A percentile compares a stretch with the other conserved stretches of the same genome.
These are phyloP conservation scores for Fusarium ambrosium DNA, from an alignment of 2,329 filamentous ascomycete species.

Conservation along the genomic window DNA sequence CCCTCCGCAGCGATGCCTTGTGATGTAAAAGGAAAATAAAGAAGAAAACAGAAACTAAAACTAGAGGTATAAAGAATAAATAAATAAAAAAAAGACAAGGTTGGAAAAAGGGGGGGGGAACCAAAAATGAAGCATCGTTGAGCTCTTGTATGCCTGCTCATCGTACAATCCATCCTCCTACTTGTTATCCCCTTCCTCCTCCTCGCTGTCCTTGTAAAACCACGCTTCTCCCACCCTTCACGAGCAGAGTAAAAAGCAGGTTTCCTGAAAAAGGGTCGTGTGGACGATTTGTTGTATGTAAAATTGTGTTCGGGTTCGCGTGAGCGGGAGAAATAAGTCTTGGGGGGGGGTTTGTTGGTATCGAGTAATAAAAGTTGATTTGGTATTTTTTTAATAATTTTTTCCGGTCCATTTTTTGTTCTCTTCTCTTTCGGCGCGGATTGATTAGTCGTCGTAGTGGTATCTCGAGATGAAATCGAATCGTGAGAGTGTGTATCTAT, in stretches of 20 bases:
- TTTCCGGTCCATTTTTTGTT: neutral
- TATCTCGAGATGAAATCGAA: neutral
- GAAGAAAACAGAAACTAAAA: constrained; percentile 21
- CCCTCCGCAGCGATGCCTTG: constrained; percentile 31
- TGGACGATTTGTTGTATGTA: constrained; percentile 39
- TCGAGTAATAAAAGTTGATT: constrained; percentile 40
- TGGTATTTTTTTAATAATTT: constrained; percentile 2
- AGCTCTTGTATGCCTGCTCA: neutral
- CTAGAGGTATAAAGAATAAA: constrained; percentile 8
- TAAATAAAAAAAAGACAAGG: constrained; percentile 29
- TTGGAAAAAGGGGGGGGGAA: constrained; percentile 26
- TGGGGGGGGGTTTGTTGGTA: constrained; percentile 29
- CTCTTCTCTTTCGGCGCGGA: neutral
- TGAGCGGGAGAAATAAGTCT: constrained; percentile 52
- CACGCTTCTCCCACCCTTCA: neutral
- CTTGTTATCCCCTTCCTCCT: constrained; percentile 4
- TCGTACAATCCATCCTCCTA: constrained; percentile 1
- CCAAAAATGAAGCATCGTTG: constrained; percentile 15
- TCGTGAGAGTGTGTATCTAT: neutral
- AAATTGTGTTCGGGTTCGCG: constrained; percentile 47
- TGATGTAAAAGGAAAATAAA: constrained; percentile 24
- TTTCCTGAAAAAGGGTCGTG: constrained; percentile 19
- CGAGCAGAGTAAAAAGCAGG: neutral
- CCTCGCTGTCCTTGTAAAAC: constrained; percentile 11
- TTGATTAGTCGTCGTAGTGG: neutral